These are phyloP conservation scores for Picochlorum sp. DNA, from an alignment of 139 green algal species.

Conservation along the genomic window DNA sequence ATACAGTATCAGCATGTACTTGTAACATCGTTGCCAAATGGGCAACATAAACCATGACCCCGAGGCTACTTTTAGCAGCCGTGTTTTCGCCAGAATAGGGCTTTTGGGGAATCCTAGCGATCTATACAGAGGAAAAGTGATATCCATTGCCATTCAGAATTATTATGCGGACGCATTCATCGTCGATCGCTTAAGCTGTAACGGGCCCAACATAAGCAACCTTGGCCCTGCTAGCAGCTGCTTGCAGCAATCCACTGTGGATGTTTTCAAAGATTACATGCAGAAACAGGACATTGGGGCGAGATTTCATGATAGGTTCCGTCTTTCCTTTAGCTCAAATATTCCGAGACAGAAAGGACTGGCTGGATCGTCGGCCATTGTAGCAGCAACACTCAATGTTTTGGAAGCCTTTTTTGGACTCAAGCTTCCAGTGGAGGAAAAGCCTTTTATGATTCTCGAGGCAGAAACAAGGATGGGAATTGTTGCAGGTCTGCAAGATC, in stretches of 20 bases:
- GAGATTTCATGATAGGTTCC: slow-evolving; percentile 42
- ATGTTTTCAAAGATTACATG: slow-evolving; percentile 20
- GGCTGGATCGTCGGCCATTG: slow-evolving; percentile 78
- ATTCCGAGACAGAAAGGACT: slow-evolving; percentile 79
- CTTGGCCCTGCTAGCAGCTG: slow-evolving; percentile 52
- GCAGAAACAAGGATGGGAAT: slow-evolving; percentile 77
- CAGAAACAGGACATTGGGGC: slow-evolving; percentile 22
- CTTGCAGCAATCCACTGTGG: slow-evolving; percentile 28
- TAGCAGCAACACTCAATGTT: slow-evolving; percentile 67
- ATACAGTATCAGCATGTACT: too few relatives aligned
- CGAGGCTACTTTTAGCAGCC: too few relatives aligned
- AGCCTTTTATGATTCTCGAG: slow-evolving; percentile 55
- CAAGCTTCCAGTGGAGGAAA: slow-evolving; percentile 33
- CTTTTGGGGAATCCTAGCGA: slow-evolving; percentile 80
- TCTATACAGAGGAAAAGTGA: slow-evolving; percentile 53
- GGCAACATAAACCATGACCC: too few relatives aligned
- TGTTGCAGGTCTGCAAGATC: slow-evolving; percentile 76
- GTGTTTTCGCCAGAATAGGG: slow-evolving; percentile 52
- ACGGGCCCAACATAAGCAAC: too few relatives aligned
- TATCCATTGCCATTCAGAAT: slow-evolving; percentile 59
- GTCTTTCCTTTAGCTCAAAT: slow-evolving; percentile 69
- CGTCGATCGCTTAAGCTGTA: too few relatives aligned
- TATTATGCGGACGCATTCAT: slow-evolving; percentile 68
- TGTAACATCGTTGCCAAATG: too few relatives aligned
- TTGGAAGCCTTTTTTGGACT: slow-evolving; percentile 64